Percentiles rank a stretch among this genome's conserved stretches.
phyloP scores from a whole-genome alignment of 169 alveolate genomes.

The Plasmodium reichenowi region DNA sequence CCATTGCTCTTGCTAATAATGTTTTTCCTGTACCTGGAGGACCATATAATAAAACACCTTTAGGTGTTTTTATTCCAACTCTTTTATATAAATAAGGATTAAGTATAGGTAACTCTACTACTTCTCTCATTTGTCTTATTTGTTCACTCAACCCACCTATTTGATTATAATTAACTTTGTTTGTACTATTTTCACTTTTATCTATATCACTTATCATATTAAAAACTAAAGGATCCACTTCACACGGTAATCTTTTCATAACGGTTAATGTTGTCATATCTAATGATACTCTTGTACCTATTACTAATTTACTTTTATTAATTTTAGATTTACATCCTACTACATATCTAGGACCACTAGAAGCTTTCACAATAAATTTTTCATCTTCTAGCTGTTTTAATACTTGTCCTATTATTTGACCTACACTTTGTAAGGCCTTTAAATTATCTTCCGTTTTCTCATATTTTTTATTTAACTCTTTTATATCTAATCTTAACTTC shows the following conservation, averaged over 20 bases:
- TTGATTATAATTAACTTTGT: constrained; percentile 77
- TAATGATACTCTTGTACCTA: constrained; percentile 98
- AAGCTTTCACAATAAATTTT: constrained; percentile 95
- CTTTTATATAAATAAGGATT: constrained; percentile 97
- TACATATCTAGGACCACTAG: constrained; percentile 98
- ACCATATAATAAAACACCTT: constrained; percentile 98
- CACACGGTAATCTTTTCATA: constrained; percentile 97
- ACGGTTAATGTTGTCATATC: constrained; percentile 99
- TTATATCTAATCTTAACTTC: constrained; percentile 83
- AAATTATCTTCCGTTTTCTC: constrained; percentile 97
- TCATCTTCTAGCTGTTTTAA: constrained; percentile 94
- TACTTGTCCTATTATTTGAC: constrained; percentile 98
- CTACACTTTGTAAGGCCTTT: constrained; percentile 98
- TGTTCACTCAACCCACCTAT: constrained; percentile 98
- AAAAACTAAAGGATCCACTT: constrained; percentile 98
- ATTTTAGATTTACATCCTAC: constrained; percentile 96
- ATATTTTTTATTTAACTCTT: constrained; percentile 86
- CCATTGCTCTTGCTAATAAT: constrained; percentile 98
- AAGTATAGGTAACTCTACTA: constrained; percentile 98
- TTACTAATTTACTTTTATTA: constrained; percentile 91
- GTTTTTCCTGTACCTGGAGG: constrained; percentile 99
- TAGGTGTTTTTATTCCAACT: constrained; percentile 99
- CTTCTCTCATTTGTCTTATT: constrained; percentile 98
- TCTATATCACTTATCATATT: constrained; percentile 97
- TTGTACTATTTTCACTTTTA: constrained; percentile 71